Evolutionary conservation across 768 basidiomycete genomes (phyloP), one percentile per base, ranked within the genome.

Genomic region (Rubroboletus satanas): DNA sequence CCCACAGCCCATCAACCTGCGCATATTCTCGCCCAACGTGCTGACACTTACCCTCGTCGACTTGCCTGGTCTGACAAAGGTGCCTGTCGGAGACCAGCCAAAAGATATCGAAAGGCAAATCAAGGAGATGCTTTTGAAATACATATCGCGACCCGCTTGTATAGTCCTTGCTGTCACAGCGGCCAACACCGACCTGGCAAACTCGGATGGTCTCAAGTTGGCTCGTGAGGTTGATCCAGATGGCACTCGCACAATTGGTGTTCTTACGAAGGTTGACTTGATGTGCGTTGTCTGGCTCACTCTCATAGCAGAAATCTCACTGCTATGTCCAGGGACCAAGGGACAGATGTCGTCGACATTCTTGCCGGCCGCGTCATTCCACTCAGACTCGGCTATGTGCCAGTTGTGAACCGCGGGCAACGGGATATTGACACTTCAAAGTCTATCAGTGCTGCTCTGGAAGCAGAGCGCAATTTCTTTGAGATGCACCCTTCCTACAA

Each of bases 271-370:
- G 74, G 90, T 98, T 49, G 97, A 99, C 72, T 77, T 99, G 60
- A 99, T 99, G 97, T 95, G 62, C 63, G 90, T 81, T 4, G 49
- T 54, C 43, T 45, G 21, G 31, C 18, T 54, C 36, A 36, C n/a
- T 39, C 26, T 55, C 12, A 1, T 37, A 1, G 31, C 26, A 31
- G 15, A 21, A 39, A 7, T 52, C 51, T 67, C 29, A 67, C 29
- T n/a, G 33, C 9, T 29, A 7, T 37, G 60, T 49, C 55, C 55
- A 96, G 93, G 93, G 96, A 99, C 76, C 82, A 81, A 65, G 97
- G 97, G 51, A 98, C 96, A 7, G 96, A 99, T 70, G 97, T 99
- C 35, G 94, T 99, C 29, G 97, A 99, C 72, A 98, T 99, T 69
- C 84, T 99, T 45, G 97, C 97, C 5, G 96, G 97, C 9, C 85